These are phyloP conservation scores for Barnettozyma pratensis DNA, from an alignment of 805 yeast species.

Conservation along the genomic window DNA sequence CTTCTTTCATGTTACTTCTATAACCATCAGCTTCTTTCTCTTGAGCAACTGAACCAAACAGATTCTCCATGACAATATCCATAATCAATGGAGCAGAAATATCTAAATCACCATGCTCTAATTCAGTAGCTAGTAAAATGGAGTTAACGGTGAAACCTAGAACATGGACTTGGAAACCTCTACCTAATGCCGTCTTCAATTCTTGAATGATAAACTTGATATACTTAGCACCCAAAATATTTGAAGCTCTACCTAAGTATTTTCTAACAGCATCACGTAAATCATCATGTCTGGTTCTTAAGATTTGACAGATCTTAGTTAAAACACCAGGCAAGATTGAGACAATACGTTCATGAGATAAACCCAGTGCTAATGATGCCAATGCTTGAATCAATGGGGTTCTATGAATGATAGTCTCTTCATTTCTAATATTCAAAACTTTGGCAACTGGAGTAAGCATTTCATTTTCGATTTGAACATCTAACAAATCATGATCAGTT, in stretches of 20 bases:
- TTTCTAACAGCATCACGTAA: constrained; percentile 83
- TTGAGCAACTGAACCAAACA: constrained; percentile 86
- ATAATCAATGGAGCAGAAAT: constrained; percentile 55
- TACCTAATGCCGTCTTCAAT: constrained; percentile 66
- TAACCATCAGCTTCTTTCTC: constrained; percentile 96
- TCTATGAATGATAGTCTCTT: constrained; percentile 70
- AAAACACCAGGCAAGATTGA: constrained; percentile 73
- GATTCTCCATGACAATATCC: constrained; percentile 82
- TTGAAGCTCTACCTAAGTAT: constrained; percentile 59
- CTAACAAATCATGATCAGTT: constrained; percentile 31
- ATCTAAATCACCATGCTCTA: constrained; percentile 72
- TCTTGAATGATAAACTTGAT: constrained; percentile 73
- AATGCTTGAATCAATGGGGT: constrained; percentile 80
- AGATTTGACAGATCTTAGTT: constrained; percentile 82
- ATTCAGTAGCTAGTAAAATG: constrained; percentile 50
- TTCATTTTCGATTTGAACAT: constrained; percentile 47
- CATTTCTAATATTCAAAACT: constrained; percentile 60
- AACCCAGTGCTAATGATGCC: constrained; percentile 57
- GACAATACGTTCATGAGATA: constrained; percentile 51
- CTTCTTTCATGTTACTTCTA: constrained; percentile 80
- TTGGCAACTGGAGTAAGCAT: constrained; percentile 58
- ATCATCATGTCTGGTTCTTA: constrained; percentile 81
- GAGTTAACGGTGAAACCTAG: constrained; percentile 83
- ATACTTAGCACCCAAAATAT: constrained; percentile 66
- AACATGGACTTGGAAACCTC: constrained; percentile 93